Percentiles rank a stretch among this genome's conserved stretches.
Conservation (phyloP, 345 rosid genomes). For the Euphorbia tirucalli region DNA sequence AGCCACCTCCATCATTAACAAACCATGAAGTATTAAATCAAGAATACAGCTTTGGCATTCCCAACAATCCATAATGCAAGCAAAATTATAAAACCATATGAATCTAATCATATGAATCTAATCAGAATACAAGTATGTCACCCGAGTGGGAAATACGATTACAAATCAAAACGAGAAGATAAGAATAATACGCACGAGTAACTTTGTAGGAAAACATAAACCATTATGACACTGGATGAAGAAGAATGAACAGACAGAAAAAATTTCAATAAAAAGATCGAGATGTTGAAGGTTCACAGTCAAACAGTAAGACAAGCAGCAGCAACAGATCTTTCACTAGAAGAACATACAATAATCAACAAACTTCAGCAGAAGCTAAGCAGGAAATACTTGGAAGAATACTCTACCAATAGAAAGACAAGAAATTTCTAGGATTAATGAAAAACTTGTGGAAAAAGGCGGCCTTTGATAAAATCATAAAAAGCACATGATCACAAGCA, state of each 20-base stretch:
- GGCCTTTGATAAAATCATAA: not conserved
- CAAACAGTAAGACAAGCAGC: not conserved
- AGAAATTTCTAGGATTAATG: not conserved
- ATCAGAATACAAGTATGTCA: not conserved
- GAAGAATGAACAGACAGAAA: not conserved
- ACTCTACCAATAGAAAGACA: not conserved
- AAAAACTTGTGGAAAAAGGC: not conserved
- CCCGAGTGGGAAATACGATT: not conserved
- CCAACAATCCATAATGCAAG: not conserved
- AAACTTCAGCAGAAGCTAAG: not conserved
- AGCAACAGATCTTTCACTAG: not conserved
- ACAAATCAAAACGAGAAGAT: not conserved
- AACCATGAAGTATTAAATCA: not conserved
- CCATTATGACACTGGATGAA: not conserved
- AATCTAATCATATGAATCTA: not conserved
- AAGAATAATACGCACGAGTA: not conserved
- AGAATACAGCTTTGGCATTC: not conserved
- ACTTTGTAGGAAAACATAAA: not conserved
- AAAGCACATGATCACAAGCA: not conserved
- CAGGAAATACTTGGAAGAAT: not conserved
- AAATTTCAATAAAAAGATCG: not conserved
- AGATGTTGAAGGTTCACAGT: not conserved
- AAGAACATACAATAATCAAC: not conserved
- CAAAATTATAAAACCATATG: not conserved
- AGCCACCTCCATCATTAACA: not conserved